Base-by-base conservation (phyloP, 2,329 filamentous ascomycete species). In the Hypoxylon sp. region DNA sequence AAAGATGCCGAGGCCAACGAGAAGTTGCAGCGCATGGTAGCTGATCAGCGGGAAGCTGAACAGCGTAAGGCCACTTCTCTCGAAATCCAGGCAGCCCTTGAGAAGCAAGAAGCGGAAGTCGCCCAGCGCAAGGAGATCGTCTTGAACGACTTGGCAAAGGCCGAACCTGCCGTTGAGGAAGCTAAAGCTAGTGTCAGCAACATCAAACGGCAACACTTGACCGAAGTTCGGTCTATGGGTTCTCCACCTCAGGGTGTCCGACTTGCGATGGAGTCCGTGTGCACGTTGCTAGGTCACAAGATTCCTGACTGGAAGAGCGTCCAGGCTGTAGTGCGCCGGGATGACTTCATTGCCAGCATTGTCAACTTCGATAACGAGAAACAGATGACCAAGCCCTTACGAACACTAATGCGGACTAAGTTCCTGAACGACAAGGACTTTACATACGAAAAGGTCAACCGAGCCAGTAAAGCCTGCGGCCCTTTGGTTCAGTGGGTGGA, bases 301-400 rank as follows among this genome's bases (percentile, higher is more conserved):
- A 91, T 94, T 67, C 88, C 91, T 65, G 93, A 92, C 78, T 99
- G 96, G 96, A 97, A 94, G 84, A 90, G 89, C 11, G 94, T 98
- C 67, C 92, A 97, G 79, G 91, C 88, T 58, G 92, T 98, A 69
- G 90, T 99, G 66, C 93, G 95, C 75, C 90, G 90, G 63, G 96
- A 98, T 76, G 95, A 98, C 78, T 99, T 99, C 81, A 98, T 99
- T 81, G 93, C 94, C 53, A 98, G 93, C 81, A 99, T 99, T 76
- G 92, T 98, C 80, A 94, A 94, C 80, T 99, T 98, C 78, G 93
- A 98, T 84, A 99, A 98, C 77, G 94, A 96, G 81, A 91, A 86
- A 78, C 92, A 96, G 80, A 98, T 99, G 95, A 99, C 95, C 14
- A 91, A 90, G 75, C 82, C 84, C 26, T 86, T 96, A 73, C 88